Conservation (phyloP, 2,329 filamentous ascomycete species). For the Diaporthe nobilis region DNA sequence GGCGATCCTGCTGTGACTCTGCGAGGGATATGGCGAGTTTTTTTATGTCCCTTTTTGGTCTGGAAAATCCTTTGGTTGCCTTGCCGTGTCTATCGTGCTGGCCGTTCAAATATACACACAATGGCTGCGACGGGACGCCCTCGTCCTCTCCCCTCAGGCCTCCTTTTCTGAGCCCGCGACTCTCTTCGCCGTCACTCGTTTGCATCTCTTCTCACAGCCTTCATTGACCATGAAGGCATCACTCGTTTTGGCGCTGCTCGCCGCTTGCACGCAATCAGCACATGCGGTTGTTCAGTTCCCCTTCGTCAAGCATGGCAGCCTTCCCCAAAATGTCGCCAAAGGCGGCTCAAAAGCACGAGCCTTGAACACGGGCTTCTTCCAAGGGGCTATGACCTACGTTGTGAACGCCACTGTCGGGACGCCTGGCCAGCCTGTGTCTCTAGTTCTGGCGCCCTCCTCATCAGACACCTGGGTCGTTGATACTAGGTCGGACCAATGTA, state of each 20-base stretch:
- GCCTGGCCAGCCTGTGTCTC: slow-evolving; percentile 48
- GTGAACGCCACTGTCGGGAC: slow-evolving; percentile 48
- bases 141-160: not conserved
- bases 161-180: slow-evolving; percentile 25
- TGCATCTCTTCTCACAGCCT: not conserved
- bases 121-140: slow-evolving; percentile 8
- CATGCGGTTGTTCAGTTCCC: slow-evolving; percentile 35
- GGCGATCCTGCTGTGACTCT: slow-evolving; percentile 35
- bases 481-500: slow-evolving; percentile 39
- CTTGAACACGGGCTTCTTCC: slow-evolving; percentile 33
- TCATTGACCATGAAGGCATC: slow-evolving; percentile 39
- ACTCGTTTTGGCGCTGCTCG: slow-evolving; percentile 27
- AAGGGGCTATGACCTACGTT: slow-evolving; percentile 44
- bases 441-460: slow-evolving; percentile 46
- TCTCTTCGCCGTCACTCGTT: slow-evolving; percentile 33
- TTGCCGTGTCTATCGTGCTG: not conserved
- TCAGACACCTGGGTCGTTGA: slow-evolving; percentile 50
- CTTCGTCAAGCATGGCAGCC: slow-evolving; percentile 29
- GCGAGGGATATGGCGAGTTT: slow-evolving; percentile 17
- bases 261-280: slow-evolving; percentile 24
- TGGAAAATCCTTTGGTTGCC: slow-evolving; percentile 5
- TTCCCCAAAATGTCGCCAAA: not conserved
- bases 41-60: not conserved
- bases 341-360: slow-evolving; percentile 13
- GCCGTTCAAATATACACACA: slow-evolving; percentile 10